A percentile compares a stretch with the other conserved stretches of the same genome.
Conservation (phyloP, 768 basidiomycete species). For the Nidularia sp. region DNA sequence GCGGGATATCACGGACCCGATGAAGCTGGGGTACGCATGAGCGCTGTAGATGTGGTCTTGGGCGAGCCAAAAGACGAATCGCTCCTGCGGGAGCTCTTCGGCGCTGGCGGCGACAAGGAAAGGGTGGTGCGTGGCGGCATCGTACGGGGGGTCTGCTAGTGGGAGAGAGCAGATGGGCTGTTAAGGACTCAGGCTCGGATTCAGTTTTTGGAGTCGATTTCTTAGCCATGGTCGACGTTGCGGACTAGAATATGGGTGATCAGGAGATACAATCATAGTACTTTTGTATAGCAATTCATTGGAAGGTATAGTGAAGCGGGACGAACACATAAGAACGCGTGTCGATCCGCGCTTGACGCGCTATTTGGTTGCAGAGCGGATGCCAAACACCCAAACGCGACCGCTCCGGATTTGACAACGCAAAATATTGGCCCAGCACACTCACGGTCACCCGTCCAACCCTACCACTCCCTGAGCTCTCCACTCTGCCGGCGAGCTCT, state of each 20-base stretch:
- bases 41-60: constrained; percentile 76
- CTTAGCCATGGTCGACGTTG: background rate
- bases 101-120: constrained; percentile 60
- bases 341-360: background rate
- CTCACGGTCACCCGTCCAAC: too few relatives aligned
- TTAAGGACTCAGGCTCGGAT: constrained; percentile 11
- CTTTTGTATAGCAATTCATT: too few relatives aligned
- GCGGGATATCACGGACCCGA: constrained; percentile 58
- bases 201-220: background rate
- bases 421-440: too few relatives aligned
- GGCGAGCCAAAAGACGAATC: constrained; percentile 60
- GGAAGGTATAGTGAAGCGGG: too few relatives aligned
- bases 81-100: constrained; percentile 39
- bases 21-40: constrained; percentile 70
- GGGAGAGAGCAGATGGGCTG: constrained; percentile 32
- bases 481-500: too few relatives aligned
- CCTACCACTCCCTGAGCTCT: too few relatives aligned
- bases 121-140: constrained; percentile 45
- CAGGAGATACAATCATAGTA: too few relatives aligned
- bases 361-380: background rate
- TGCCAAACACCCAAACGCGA: background rate
- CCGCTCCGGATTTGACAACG: too few relatives aligned
- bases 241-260: background rate
- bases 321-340: too few relatives aligned
- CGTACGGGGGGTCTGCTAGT: constrained; percentile 32